Conservation (phyloP, 345 rosid genomes). For the Arabidopsis suecica region DNA sequence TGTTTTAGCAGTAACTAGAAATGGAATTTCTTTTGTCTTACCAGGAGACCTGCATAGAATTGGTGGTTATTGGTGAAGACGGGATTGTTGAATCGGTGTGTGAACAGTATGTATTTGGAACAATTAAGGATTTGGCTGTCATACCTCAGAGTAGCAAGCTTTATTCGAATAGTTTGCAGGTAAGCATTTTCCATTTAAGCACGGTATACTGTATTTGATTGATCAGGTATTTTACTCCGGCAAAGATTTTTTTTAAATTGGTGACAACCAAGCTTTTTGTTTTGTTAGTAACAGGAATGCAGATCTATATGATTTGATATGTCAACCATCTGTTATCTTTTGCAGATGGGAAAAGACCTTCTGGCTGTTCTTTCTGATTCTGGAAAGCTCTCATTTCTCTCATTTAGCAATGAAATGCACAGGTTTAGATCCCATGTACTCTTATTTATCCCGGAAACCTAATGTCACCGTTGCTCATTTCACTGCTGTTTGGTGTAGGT, state of each 20-base stretch:
- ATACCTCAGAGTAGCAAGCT: slow-evolving; percentile 69
- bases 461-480: slow-evolving; percentile 27
- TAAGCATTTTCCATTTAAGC: slow-evolving; percentile 35
- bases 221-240: slow-evolving; percentile 10
- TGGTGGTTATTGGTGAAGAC: slow-evolving; percentile 76
- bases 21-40: slow-evolving; percentile 3
- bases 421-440: slow-evolving; percentile 56
- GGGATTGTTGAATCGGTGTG: slow-evolving; percentile 78
- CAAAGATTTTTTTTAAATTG: slow-evolving; percentile 12
- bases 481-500: slow-evolving; percentile 61
- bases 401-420: slow-evolving; percentile 96
- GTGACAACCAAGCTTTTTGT: slow-evolving; percentile 25
- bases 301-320: slow-evolving; percentile 26
- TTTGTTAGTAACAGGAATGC: slow-evolving; percentile 20
- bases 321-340: slow-evolving; percentile 38
- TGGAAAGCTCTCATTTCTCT: slow-evolving; percentile 94
- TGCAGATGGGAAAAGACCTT: slow-evolving; percentile 82
- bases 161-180: slow-evolving; percentile 57
- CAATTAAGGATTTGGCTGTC: slow-evolving; percentile 81
- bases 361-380: slow-evolving; percentile 93
- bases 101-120: slow-evolving; percentile 89
- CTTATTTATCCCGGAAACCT: slow-evolving; percentile 30
- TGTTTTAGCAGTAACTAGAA: slow-evolving; percentile 21
- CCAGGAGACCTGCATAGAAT: slow-evolving; percentile 94
- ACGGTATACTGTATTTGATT: background rate